Percentiles rank a stretch among this genome's conserved stretches.
Evolutionary conservation across 2,329 filamentous ascomycete species (phyloP).

Genomic region (Diaporthe sp.): DNA sequence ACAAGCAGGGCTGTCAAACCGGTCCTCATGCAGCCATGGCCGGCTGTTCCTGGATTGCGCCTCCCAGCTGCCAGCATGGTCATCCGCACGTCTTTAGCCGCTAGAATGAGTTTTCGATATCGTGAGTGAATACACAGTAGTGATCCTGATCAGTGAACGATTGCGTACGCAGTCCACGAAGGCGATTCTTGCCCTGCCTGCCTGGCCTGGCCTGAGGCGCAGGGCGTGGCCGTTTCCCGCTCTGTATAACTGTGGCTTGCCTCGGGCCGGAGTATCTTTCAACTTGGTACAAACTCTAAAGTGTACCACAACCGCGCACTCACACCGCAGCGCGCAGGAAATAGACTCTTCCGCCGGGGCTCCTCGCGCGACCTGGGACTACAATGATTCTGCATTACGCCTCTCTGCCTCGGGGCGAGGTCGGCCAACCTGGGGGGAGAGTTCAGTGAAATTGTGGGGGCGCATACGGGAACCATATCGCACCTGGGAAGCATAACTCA

Average conservation of each 20-base stretch:
- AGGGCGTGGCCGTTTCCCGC: not conserved
- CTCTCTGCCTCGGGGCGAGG: not conserved
- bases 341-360: not conserved
- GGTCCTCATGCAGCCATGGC: not conserved
- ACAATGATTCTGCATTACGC: not conserved
- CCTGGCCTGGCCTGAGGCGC: not conserved
- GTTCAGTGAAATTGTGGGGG: not conserved
- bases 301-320: not conserved
- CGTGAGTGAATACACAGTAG: not conserved
- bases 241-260: not conserved
- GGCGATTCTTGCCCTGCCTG: not conserved
- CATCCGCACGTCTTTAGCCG: not conserved
- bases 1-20: not conserved
- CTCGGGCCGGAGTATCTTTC: slow-evolving; percentile 21
- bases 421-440: not conserved
- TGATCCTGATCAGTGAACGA: not conserved
- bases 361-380: not conserved
- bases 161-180: not conserved
- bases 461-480: not conserved
- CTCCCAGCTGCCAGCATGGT: too few species aligned
- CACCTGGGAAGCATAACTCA: not conserved
- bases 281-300: slow-evolving; percentile 12
- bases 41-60: not conserved
- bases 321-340: not conserved
- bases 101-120: not conserved